These are phyloP conservation scores for Backusella sp. DNA, from an alignment of 192 early-diverging fungal genomes.

Conservation along the genomic window DNA sequence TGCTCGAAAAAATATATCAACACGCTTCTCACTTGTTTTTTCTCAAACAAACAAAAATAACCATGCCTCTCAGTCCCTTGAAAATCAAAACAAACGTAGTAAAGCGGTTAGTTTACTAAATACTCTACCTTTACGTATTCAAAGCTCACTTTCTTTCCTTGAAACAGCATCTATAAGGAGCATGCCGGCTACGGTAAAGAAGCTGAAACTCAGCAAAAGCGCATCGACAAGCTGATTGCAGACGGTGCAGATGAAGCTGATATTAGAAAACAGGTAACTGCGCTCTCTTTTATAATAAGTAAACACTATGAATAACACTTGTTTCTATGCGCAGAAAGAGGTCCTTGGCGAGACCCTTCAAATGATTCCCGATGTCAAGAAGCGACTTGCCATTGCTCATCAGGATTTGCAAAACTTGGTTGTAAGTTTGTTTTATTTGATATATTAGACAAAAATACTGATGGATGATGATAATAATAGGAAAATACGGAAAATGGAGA, in stretches of 20 bases:
- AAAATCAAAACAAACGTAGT: slow-evolving; percentile 60
- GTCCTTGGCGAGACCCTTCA: slow-evolving; percentile 58
- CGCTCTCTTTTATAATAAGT: slow-evolving; percentile 10
- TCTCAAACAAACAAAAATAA: slow-evolving; percentile 5
- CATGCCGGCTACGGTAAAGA: slow-evolving; percentile 50
- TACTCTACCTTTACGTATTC: neutral
- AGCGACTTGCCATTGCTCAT: slow-evolving; percentile 44
- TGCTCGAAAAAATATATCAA: neutral
- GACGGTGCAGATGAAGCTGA: slow-evolving; percentile 53
- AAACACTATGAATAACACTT: neutral
- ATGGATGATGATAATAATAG: neutral
- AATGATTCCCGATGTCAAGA: slow-evolving; percentile 62
- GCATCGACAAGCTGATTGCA: slow-evolving; percentile 51
- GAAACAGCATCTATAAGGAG: slow-evolving; percentile 50
- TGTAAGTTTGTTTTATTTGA: slow-evolving; percentile 30
- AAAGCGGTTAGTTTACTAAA: slow-evolving; percentile 49
- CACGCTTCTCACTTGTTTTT: slow-evolving; percentile 1
- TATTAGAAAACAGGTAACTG: slow-evolving; percentile 61
- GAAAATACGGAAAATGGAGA: slow-evolving; percentile 18
- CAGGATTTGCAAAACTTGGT: slow-evolving; percentile 45
- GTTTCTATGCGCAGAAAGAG: slow-evolving; percentile 38
- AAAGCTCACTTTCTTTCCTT: neutral
- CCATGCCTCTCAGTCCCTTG: slow-evolving; percentile 50
- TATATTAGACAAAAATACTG: neutral
- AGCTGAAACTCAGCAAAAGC: slow-evolving; percentile 43